phyloP scores from a whole-genome alignment of 2,329 filamentous ascomycete species.

The Claviceps pazoutovae region DNA sequence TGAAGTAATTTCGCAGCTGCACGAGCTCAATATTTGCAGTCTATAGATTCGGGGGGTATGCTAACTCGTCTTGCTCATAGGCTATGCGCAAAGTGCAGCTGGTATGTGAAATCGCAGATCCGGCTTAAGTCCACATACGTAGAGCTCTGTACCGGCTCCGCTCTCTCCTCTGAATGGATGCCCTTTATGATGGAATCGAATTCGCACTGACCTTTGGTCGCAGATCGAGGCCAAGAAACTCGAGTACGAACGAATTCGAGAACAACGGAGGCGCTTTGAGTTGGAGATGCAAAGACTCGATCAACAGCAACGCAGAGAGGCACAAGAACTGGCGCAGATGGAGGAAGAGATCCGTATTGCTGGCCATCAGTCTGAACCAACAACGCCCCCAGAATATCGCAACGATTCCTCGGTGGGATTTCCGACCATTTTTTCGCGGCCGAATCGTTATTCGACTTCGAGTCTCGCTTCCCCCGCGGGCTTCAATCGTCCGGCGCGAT shows the following conservation, averaged over 20 bases:
- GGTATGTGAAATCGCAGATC: constrained; percentile 37
- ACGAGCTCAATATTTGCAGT: background rate
- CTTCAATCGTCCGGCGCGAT: constrained; percentile 58
- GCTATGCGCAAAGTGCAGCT: constrained; percentile 62
- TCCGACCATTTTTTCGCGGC: constrained; percentile 65
- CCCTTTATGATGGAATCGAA: background rate
- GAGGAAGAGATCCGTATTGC: constrained; percentile 53
- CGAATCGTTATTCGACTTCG: constrained; percentile 79
- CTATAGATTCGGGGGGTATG: background rate
- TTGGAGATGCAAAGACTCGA: constrained; percentile 85
- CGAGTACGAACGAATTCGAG: constrained; percentile 81
- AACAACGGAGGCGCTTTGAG: constrained; percentile 81
- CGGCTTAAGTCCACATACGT: background rate
- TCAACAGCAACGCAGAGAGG: constrained; percentile 68
- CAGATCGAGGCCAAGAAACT: constrained; percentile 89
- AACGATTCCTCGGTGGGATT: constrained; percentile 57
- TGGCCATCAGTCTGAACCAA: constrained; percentile 84
- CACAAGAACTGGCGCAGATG: constrained; percentile 73
- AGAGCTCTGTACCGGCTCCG: background rate
- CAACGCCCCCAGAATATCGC: constrained; percentile 85
- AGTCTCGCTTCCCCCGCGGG: constrained; percentile 74
- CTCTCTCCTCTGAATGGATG: background rate
- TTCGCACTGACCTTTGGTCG: background rate
- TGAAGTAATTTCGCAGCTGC: background rate
- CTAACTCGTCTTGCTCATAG: constrained; percentile 21